Evolutionary conservation across 257 asterid genomes (phyloP).

Genomic region (Salvia splendens): DNA sequence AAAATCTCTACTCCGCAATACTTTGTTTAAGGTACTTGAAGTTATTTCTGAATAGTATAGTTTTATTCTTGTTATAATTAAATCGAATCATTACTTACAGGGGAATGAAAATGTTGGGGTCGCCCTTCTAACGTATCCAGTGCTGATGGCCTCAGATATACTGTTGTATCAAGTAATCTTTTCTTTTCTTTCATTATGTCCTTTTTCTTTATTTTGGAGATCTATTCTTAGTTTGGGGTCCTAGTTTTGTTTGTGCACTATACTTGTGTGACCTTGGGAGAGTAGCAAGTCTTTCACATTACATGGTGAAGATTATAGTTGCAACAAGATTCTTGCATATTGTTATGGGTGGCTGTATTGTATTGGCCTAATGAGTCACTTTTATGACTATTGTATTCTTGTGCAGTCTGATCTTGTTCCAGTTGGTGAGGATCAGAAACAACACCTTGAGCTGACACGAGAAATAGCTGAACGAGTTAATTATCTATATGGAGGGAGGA

Average conservation of each 20-base stretch:
- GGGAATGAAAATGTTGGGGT: slow-evolving; percentile 98
- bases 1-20: not conserved
- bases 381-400: slow-evolving; percentile 36
- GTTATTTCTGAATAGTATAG: not conserved
- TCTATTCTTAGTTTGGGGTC: slow-evolving; percentile 15
- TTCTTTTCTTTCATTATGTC: not conserved
- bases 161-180: slow-evolving; percentile 80
- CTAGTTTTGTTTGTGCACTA: slow-evolving; percentile 6
- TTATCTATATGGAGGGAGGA: slow-evolving; percentile 86
- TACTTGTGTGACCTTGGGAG: slow-evolving; percentile 12
- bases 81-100: slow-evolving; percentile 38
- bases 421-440: slow-evolving; percentile 98
- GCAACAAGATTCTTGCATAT: not conserved
- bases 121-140: slow-evolving; percentile 90
- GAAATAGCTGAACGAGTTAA: slow-evolving; percentile 93
- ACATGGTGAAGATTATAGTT: slow-evolving; percentile 18
- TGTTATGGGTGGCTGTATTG: slow-evolving; percentile 25
- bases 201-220: not conserved
- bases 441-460: slow-evolving; percentile 91
- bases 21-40: slow-evolving; percentile 12
- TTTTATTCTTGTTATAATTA: slow-evolving; percentile 10
- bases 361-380: slow-evolving; percentile 39
- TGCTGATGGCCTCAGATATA: slow-evolving; percentile 96
- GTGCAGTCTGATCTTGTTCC: slow-evolving; percentile 99
- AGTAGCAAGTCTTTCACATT: slow-evolving; percentile 12